Base-by-base conservation (phyloP, 2,329 filamentous ascomycete genomes). In the Talaromyces marneffei region DNA sequence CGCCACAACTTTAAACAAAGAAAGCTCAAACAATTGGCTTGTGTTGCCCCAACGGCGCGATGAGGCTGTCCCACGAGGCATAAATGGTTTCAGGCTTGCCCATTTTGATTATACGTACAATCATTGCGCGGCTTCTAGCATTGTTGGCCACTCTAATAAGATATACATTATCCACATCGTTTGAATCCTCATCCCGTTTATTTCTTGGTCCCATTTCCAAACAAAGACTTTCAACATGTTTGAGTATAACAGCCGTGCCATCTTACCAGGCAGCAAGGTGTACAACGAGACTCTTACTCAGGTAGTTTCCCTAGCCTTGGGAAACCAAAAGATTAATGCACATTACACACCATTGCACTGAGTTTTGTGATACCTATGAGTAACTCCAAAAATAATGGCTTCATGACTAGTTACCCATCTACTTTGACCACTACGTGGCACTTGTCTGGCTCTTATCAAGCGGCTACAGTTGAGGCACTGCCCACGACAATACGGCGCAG, bases 181-280 rank as follows among this genome's bases (percentile, higher is more conserved):
- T 1, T 1, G 9, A 23, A 3, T 10, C 35, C 14, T 23, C 27
- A 37, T n/a, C 29, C 27, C 12, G 12, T 53, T 42, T 9, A 20
- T 6, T 16, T 14, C 25, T 33, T 20, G 23, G 39, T 23, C 16
- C 46, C 46, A 50, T 29, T 16, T 50, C 46, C 4, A 18, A 50
- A 31, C 46, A 31, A 31, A 50, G 46, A 7, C 2, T 33, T 44
- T 48, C 46, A n/a, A 33, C 25, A 40, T 20, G 39, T 46, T n/a
- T 20, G 2, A 23, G 2, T 35, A 23, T 52, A 16, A 52, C 20
- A 27, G 14, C 31, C 37, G 56, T 39, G 56, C 56, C 56, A 39
- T 48, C 23, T 50, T 29, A n/a, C 18, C 42, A 58, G 42, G 56
- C 56, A 58, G 42, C 56, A 58, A 50, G 42, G 40, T 58, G 20